Base-by-base conservation (phyloP, 805 yeast species). In the Kurtzmaniella fragi region DNA sequence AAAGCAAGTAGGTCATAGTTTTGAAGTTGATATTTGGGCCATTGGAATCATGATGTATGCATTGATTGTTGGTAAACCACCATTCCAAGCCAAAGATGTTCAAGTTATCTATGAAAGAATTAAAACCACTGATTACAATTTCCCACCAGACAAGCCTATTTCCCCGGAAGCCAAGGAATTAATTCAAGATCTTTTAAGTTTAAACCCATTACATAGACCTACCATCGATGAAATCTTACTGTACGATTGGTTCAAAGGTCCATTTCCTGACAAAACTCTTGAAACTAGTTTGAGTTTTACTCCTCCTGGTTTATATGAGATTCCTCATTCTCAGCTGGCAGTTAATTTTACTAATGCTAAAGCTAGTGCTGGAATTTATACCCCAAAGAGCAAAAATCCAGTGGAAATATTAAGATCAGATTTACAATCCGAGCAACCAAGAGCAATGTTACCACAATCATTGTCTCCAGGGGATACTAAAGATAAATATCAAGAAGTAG, bases 11-110 rank as follows among this genome's bases (percentile, higher is more conserved):
- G 99, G 98, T 7, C 99, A 93, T 61, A 81, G 95, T 37, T 90
- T 80, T 56, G 96, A 89, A 61, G 97, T 89, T 31, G 99, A 93
- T 61, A 78, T 89, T 43, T 93, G 99, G 99, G 95, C 99, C 8
- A 80, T 89, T 48, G 99, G 99, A 44, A 86, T 93, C 42, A 93
- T 93, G 88, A 74, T 93, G 71, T 93, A 82, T 57, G 97, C 99
- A 7, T 74, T 93, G 63, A 70, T 93, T 37, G 73, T 84, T 42
- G 98, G 98, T 28, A 89, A 88, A 60, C 99, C 99, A 11, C 99
- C 99, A 1, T 93, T 93, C 68, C 99, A 93, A 66, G 87, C 95
- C 28, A 87, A 88, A 56, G 96, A 90, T 58, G 96, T 93, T 34
- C 82, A 88, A 52, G 78, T 83, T 41, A 93, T 93, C 48, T 93